Percentiles rank a stretch among this genome's conserved stretches.
Evolutionary conservation across 2,329 filamentous ascomycete species (phyloP).

Genomic region (Trichoderma endophyticum): DNA sequence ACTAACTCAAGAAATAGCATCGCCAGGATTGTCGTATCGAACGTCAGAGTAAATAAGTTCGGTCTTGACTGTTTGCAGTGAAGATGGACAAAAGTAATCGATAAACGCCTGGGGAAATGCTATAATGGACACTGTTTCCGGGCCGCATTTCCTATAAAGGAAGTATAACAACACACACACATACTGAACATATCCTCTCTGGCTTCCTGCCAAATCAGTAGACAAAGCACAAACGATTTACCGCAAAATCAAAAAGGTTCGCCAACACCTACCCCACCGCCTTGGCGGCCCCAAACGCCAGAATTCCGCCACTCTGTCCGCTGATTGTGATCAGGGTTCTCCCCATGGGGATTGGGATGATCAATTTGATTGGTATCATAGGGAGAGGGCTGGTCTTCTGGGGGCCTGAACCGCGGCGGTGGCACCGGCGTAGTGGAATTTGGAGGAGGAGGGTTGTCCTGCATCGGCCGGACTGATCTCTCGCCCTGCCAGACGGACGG

Average conservation of each 20-base stretch:
- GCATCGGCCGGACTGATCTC: constrained; percentile 75
- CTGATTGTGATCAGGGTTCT: constrained; percentile 41
- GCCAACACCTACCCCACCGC: constrained; percentile 49
- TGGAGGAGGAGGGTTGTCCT: constrained; percentile 48
- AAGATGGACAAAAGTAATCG: constrained; percentile 18
- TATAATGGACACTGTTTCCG: constrained; percentile 33
- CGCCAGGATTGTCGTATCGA: constrained; percentile 16
- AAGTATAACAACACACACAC: not conserved
- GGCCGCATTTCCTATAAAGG: constrained; percentile 30
- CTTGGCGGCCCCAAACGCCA: constrained; percentile 48
- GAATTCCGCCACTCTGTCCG: constrained; percentile 58
- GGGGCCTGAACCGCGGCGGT: constrained; percentile 50
- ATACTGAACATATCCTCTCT: constrained; percentile 11
- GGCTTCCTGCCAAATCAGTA: constrained; percentile 15
- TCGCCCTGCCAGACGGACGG: constrained; percentile 80
- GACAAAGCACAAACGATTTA: constrained; percentile 6
- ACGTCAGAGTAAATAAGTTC: constrained; percentile 13
- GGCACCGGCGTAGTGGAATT: constrained; percentile 45
- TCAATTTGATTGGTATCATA: constrained; percentile 44
- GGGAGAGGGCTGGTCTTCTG: constrained; percentile 45
- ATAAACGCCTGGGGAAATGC: constrained; percentile 38
- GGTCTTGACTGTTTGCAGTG: constrained; percentile 22
- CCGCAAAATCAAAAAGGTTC: constrained; percentile 38
- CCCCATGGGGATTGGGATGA: constrained; percentile 41
- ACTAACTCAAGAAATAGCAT: constrained; percentile 19